phyloP scores from a whole-genome alignment of 2,329 filamentous ascomycete genomes.

The Graphilbum sp. region DNA sequence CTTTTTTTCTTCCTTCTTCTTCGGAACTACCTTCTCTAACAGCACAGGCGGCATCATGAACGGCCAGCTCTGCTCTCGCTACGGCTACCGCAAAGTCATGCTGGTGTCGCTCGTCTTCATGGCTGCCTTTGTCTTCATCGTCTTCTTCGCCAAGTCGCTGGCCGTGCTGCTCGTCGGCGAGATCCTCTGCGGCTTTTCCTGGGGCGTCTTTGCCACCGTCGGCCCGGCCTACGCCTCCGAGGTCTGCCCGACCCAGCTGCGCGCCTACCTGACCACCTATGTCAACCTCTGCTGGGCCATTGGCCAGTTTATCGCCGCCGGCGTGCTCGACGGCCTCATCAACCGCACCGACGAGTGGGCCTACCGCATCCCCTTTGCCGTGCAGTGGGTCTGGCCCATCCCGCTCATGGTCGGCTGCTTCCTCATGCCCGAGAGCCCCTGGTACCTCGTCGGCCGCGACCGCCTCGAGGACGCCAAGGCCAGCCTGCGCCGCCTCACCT shows the following conservation, averaged over 20 bases:
- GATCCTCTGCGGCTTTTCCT: slow-evolving; percentile 23
- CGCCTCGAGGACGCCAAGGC: slow-evolving; percentile 22
- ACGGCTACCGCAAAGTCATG: slow-evolving; percentile 33
- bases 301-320: slow-evolving; percentile 11
- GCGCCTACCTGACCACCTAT: slow-evolving; percentile 26
- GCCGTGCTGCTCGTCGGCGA: slow-evolving; percentile 30
- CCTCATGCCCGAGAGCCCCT: slow-evolving; percentile 13
- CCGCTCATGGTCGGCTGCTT: slow-evolving; percentile 9
- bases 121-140: slow-evolving; percentile 33
- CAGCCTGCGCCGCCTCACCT: slow-evolving; percentile 20
- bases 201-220: slow-evolving; percentile 28
- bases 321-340: slow-evolving; percentile 12
- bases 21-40: no score
- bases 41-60: slow-evolving; percentile 12
- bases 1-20: slow-evolving; percentile 16
- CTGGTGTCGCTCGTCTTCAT: slow-evolving; percentile 27
- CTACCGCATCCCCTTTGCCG: slow-evolving; percentile 22
- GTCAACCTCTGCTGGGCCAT: slow-evolving; percentile 28
- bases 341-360: slow-evolving; percentile 6
- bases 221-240: slow-evolving; percentile 27
- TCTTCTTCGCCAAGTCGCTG: slow-evolving; percentile 34
- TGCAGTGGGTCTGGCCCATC: slow-evolving; percentile 27
- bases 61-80: slow-evolving; percentile 32
- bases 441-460: slow-evolving; percentile 29
- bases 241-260: slow-evolving; percentile 23